Base-by-base conservation (phyloP, 2,329 filamentous ascomycete genomes). In the Hawksworthiomyces lignivorus region DNA sequence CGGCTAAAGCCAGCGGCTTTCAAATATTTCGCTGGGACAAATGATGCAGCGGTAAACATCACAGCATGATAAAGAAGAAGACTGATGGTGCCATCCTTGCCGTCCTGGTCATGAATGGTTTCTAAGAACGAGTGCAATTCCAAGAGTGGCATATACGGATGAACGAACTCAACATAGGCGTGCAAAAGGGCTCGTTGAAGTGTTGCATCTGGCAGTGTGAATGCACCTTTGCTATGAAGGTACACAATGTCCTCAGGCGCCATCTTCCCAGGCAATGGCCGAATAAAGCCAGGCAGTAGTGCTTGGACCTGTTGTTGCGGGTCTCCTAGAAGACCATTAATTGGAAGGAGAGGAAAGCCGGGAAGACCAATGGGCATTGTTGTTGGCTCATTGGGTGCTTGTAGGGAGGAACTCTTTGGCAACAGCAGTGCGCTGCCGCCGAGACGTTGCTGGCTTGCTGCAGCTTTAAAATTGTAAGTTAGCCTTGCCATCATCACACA, bases 11-110 rank as follows among this genome's bases (percentile, higher is more conserved):
- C 90, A 18, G 84, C 87, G 37, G 82, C 77, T 27, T 76, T 77
- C 35, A 97, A 69, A 56, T 81, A 72, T 43, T 82, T 77, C 65
- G 87, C 82, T 53, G 92, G 87, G 44, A 95, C 82, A 58, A 92
- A 95, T 0, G 89, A 87, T 3, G 85, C 85, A 1, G 85, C 88
- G 2, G 87, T 83, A 59, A 96, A 97, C 87, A 96, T 94, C 55
- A 95, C 83, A 10, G 89, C 85, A 58, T 96, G 90, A 62, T 94
- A 96, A 2, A 96, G 68, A 45, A 96, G 76, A 53, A 97, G 67
- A 64, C 89, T 95, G 54, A 88, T 73, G 56, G 80, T 81, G 9
- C 82, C 81, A 51, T 77, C 72, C 35, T 74, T 70, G 12, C 84
- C 85, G 58, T 92, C 83, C 10, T 73, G 69, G 44, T 72, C 69